phyloP scores from a whole-genome alignment of 257 asterid genomes.

The Ophiorrhiza pumila region DNA sequence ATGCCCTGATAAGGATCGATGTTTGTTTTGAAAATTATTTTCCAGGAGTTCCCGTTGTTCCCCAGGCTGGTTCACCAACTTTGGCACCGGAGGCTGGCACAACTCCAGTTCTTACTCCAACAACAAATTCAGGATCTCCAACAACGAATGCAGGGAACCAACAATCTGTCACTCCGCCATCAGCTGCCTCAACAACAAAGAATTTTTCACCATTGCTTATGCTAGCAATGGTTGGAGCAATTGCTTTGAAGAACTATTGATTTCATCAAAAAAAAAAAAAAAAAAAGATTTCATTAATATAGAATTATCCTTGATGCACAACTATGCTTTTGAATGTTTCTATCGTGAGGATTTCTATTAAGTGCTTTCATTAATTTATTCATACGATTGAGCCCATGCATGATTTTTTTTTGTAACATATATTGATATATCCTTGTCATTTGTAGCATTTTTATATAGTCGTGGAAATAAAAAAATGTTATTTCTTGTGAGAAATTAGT shows the following conservation, averaged over 20 bases:
- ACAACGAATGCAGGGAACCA: constrained; percentile 16
- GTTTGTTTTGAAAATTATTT: neutral
- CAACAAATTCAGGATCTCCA: constrained; percentile 14
- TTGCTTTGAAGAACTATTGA: constrained; percentile 27
- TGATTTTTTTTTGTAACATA: neutral
- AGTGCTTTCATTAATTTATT: neutral
- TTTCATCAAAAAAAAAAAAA: too few species aligned
- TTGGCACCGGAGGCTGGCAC: constrained; percentile 27
- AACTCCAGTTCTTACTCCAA: constrained; percentile 24
- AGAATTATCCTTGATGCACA: too few species aligned
- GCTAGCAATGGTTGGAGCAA: constrained; percentile 25
- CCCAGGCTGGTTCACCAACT: constrained; percentile 23
- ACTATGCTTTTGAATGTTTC: neutral
- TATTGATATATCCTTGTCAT: neutral
- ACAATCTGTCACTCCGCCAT: constrained; percentile 28
- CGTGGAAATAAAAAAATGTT: neutral
- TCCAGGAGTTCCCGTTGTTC: constrained; percentile 18
- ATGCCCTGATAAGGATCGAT: neutral
- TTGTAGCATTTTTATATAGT: neutral
- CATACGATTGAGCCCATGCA: neutral
- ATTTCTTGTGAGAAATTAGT: neutral
- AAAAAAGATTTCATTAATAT: too few species aligned
- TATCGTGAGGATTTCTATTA: neutral
- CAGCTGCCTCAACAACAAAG: constrained; percentile 26
- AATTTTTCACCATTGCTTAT: constrained; percentile 26